Percentiles rank a stretch among this genome's conserved stretches.
Evolutionary conservation across 2,329 filamentous ascomycete species (phyloP).

Genomic region (Fonsecaea pugnacius): DNA sequence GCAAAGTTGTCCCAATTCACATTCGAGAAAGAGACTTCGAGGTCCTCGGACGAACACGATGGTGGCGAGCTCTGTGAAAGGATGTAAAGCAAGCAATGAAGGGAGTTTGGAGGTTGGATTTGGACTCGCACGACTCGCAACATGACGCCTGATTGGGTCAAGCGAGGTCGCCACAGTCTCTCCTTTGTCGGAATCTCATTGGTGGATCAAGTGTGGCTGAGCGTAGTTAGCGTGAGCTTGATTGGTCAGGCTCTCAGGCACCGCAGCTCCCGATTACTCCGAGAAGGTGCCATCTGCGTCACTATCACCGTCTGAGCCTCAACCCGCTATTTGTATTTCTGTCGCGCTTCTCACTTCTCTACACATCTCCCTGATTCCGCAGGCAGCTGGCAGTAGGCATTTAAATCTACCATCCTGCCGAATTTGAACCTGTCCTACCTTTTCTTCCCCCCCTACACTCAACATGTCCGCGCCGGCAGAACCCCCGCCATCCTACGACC

Average conservation of each 20-base stretch:
- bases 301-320: constrained; percentile 28
- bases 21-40: not conserved
- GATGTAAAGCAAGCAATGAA: not conserved
- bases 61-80: not conserved
- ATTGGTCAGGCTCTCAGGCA: constrained; percentile 12
- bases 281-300: constrained; percentile 20
- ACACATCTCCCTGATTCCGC: constrained; percentile 25
- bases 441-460: constrained; percentile 20
- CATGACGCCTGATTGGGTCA: constrained; percentile 11
- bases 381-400: constrained; percentile 15
- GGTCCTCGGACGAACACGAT: not conserved
- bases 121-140: constrained; percentile 8
- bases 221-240: not conserved
- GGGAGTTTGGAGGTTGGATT: not conserved
- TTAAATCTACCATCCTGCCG: constrained; percentile 19
- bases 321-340: constrained; percentile 25
- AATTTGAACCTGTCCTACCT: constrained; percentile 34
- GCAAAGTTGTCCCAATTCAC: not conserved
- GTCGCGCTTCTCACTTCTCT: constrained; percentile 23
- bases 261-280: constrained; percentile 13
- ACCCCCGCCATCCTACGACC: constrained; percentile 46
- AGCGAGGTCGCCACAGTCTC: not conserved
- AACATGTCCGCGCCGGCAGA: constrained; percentile 33
- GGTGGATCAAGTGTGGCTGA: constrained; percentile 1
- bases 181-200: not conserved